Evolutionary conservation across 257 asterid genomes (phyloP).

Genomic region (Thymus mandschuricus): DNA sequence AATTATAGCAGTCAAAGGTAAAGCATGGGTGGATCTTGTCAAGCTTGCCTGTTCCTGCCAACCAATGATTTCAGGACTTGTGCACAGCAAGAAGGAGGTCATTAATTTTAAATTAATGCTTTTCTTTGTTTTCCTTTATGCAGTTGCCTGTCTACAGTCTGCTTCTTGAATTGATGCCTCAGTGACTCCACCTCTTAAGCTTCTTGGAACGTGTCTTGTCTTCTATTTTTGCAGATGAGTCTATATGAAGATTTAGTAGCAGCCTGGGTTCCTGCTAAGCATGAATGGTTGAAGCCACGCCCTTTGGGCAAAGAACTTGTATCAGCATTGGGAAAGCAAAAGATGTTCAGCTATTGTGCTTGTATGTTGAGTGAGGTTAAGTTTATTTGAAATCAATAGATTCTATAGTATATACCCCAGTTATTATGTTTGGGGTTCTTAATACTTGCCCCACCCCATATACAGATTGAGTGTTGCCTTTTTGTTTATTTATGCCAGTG

Average conservation of each 20-base stretch:
- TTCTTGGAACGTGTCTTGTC: slow-evolving; percentile 24
- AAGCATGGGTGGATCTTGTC: slow-evolving; percentile 90
- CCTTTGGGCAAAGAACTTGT: slow-evolving; percentile 85
- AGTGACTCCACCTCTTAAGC: slow-evolving; percentile 27
- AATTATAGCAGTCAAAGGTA: slow-evolving; percentile 89
- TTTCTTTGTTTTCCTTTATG: not conserved
- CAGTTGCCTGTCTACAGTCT: slow-evolving; percentile 11
- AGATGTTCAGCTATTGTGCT: slow-evolving; percentile 94
- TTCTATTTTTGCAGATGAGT: slow-evolving; percentile 76
- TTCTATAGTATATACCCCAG: slow-evolving; percentile 20
- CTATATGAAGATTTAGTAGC: slow-evolving; percentile 98
- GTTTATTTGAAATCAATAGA: slow-evolving; percentile 34
- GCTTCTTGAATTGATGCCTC: slow-evolving; percentile 23
- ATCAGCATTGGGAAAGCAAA: slow-evolving; percentile 65
- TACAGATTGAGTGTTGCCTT: slow-evolving; percentile 14
- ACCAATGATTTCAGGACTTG: slow-evolving; percentile 70
- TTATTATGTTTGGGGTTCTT: not conserved
- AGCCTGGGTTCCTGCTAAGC: slow-evolving; percentile 97
- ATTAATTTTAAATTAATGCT: slow-evolving; percentile 36
- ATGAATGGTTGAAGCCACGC: slow-evolving; percentile 81
- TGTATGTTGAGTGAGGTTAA: slow-evolving; percentile 58
- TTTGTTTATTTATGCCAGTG: slow-evolving; percentile 18
- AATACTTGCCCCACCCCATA: not conserved
- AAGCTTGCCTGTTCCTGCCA: slow-evolving; percentile 72
- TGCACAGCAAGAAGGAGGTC: slow-evolving; percentile 80